These are phyloP conservation scores for Tricladium varicosporioides DNA, from an alignment of 2,329 filamentous ascomycete genomes.

Conservation along the genomic window DNA sequence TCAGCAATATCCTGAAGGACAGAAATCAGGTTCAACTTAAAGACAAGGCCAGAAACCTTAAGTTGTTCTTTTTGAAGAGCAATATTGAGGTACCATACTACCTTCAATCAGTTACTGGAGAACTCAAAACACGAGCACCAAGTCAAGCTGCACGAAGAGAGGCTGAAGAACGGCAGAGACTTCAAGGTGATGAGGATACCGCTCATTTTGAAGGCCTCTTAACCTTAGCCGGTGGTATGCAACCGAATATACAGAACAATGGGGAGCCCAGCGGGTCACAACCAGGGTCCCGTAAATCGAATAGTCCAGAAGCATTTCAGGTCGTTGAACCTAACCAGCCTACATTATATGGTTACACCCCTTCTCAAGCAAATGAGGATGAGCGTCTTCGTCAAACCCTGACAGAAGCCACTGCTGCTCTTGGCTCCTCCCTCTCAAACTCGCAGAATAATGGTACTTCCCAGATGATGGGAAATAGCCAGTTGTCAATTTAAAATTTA, in stretches of 20 bases:
- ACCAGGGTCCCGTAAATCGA: neutral
- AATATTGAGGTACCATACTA: conserved; percentile 89
- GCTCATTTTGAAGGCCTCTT: conserved; percentile 60
- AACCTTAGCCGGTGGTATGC: conserved; percentile 50
- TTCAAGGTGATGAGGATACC: conserved; percentile 58
- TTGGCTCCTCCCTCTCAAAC: neutral
- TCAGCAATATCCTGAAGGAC: conserved; percentile 82
- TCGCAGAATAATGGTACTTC: neutral
- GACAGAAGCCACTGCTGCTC: neutral
- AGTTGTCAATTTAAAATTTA: neutral
- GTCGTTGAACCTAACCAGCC: no score
- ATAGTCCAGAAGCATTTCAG: no score
- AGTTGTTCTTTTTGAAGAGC: conserved; percentile 88
- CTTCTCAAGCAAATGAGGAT: neutral
- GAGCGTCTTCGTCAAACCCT: neutral
- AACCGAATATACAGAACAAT: neutral
- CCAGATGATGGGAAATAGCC: neutral
- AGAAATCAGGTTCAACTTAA: conserved; percentile 90
- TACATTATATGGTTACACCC: no score
- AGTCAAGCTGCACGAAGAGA: conserved; percentile 69
- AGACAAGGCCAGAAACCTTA: conserved; percentile 86
- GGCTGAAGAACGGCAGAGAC: conserved; percentile 60
- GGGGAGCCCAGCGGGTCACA: neutral
- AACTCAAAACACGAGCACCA: conserved; percentile 81
- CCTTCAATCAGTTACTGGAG: conserved; percentile 82